These are phyloP conservation scores for Debaryomyces fabryi DNA, from an alignment of 1,139 yeast genomes.

Conservation along the genomic window DNA sequence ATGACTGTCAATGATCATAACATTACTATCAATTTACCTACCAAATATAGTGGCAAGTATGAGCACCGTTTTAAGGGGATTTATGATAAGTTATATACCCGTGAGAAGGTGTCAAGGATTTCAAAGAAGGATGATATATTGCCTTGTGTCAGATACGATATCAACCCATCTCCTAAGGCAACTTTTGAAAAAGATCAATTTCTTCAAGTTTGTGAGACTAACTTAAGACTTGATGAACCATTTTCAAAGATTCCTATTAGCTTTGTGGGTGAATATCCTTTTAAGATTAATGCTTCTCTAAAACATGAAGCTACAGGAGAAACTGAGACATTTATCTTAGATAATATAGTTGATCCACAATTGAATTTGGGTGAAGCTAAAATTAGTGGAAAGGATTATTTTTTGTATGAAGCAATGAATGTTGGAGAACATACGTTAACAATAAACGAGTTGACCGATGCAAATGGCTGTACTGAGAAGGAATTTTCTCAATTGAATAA, in stretches of 20 bases:
- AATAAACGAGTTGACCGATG: constrained; percentile 61
- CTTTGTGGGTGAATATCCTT: constrained; percentile 67
- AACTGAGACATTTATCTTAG: constrained; percentile 16
- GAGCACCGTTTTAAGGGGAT: constrained; percentile 63
- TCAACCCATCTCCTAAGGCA: constrained; percentile 63
- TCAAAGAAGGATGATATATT: constrained; percentile 26
- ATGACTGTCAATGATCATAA: constrained; percentile 33
- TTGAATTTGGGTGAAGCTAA: constrained; percentile 19
- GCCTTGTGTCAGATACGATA: constrained; percentile 58
- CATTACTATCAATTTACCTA: constrained; percentile 35
- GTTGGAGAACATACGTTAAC: constrained; percentile 61
- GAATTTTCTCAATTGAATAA: constrained; percentile 39
- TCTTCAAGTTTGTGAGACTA: constrained; percentile 61
- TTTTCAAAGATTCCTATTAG: constrained; percentile 59
- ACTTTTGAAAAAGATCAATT: constrained; percentile 52
- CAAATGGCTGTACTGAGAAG: constrained; percentile 65
- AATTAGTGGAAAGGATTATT: constrained; percentile 8
- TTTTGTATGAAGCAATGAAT: constrained; percentile 13
- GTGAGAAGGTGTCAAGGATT: constrained; percentile 36
- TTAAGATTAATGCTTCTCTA: constrained; percentile 53
- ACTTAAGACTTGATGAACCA: constrained; percentile 27
- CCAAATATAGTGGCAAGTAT: constrained; percentile 55
- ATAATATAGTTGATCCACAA: constrained; percentile 19
- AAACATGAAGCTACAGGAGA: constrained; percentile 39
- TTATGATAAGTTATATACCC: constrained; percentile 67